Percentiles rank a stretch among this genome's conserved stretches.
Evolutionary conservation across 2,329 filamentous ascomycete genomes (phyloP).

Genomic region (Beauveria sp.): DNA sequence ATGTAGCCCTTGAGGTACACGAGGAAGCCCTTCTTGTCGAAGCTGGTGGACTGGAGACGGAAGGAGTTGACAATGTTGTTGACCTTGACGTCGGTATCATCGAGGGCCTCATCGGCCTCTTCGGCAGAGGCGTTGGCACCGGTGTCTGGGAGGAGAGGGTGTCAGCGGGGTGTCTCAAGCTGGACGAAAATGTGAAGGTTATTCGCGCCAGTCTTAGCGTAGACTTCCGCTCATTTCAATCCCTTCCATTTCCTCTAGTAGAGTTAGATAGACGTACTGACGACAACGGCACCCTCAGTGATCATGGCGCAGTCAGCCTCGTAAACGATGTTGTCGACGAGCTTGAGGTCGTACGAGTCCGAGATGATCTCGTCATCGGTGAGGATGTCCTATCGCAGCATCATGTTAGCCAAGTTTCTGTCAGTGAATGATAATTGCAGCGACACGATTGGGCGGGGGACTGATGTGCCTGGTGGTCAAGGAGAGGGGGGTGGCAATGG

Average conservation of each 20-base stretch:
- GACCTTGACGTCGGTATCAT: slow-evolving; percentile 65
- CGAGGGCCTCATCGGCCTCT: slow-evolving; percentile 68
- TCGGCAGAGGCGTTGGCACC: slow-evolving; percentile 97
- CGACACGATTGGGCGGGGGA: background rate
- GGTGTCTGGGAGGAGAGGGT: slow-evolving; percentile 49
- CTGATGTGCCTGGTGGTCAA: background rate
- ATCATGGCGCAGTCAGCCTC: slow-evolving; percentile 93
- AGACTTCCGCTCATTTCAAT: background rate
- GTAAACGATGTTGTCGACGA: slow-evolving; percentile 72
- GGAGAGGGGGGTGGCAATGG: background rate
- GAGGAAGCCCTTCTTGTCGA: slow-evolving; percentile 86
- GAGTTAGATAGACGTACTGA: slow-evolving; percentile 51
- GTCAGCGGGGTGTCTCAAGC: slow-evolving; percentile 11
- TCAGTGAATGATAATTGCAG: background rate
- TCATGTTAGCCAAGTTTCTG: background rate
- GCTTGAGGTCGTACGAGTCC: slow-evolving; percentile 81
- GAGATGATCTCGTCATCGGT: slow-evolving; percentile 94
- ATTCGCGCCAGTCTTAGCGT: background rate
- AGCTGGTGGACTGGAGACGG: slow-evolving; percentile 69
- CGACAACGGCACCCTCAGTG: slow-evolving; percentile 63
- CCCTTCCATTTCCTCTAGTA: background rate
- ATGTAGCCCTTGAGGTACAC: slow-evolving; percentile 86
- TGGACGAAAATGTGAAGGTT: background rate
- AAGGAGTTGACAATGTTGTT: slow-evolving; percentile 93
- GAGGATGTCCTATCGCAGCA: slow-evolving; percentile 64